These are phyloP conservation scores for Haematococcus sp. DNA, from an alignment of 139 green algal species.

Conservation along the genomic window DNA sequence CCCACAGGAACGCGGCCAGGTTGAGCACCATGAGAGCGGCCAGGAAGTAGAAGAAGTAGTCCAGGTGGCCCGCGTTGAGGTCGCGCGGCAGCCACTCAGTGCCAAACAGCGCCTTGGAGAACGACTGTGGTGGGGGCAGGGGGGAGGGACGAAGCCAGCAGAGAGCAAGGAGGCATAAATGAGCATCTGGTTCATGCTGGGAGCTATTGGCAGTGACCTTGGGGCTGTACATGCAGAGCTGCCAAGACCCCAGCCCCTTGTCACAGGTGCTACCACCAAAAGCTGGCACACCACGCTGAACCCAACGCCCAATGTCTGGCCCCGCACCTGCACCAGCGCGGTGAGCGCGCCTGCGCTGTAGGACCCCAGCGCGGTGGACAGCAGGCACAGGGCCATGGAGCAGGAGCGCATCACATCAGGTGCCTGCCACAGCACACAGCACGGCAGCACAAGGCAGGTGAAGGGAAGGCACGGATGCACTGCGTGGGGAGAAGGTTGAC, in stretches of 20 bases:
- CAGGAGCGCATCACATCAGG: slow-evolving; percentile 91
- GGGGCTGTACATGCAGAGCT: neutral
- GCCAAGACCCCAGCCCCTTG: neutral
- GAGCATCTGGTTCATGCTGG: too few species aligned
- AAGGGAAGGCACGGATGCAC: neutral
- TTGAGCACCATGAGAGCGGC: slow-evolving; percentile 61
- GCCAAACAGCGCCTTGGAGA: slow-evolving; percentile 24
- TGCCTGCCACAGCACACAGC: too few species aligned
- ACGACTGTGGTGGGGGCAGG: neutral
- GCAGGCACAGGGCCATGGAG: slow-evolving; percentile 83
- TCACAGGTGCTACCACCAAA: too few species aligned
- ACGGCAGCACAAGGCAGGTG: neutral
- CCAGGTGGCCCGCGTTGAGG: slow-evolving; percentile 70
- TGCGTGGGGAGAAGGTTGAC: neutral
- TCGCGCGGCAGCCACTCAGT: slow-evolving; percentile 57
- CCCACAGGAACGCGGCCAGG: slow-evolving; percentile 58
- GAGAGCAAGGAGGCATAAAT: too few species aligned
- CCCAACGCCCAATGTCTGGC: too few species aligned
- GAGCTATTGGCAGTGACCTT: too few species aligned
- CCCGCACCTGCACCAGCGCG: slow-evolving; percentile 29
- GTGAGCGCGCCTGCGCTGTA: slow-evolving; percentile 79
- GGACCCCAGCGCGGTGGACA: slow-evolving; percentile 73
- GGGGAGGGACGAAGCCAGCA: neutral
- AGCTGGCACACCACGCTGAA: neutral
- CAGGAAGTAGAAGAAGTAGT: slow-evolving; percentile 78